phyloP scores from a whole-genome alignment of 805 yeast species.

The Teunomyces atbi region DNA sequence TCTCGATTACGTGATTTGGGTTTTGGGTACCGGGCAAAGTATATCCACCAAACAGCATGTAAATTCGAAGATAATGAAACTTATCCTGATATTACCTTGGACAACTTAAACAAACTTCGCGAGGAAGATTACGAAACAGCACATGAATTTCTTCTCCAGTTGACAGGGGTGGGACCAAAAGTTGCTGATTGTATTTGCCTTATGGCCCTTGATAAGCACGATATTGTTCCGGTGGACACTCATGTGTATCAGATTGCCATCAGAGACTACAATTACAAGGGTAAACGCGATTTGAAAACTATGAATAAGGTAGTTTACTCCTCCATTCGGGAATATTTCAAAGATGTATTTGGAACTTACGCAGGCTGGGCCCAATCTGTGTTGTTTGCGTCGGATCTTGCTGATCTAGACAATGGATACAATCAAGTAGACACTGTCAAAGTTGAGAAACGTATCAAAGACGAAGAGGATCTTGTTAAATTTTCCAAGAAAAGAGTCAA shows the following conservation, averaged over 20 bases:
- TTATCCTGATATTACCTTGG: slow-evolving; percentile 33
- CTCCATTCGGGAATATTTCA: slow-evolving; percentile 58
- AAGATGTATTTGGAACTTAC: slow-evolving; percentile 75
- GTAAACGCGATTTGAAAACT: slow-evolving; percentile 39
- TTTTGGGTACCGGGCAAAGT: slow-evolving; percentile 93
- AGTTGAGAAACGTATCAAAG: neutral
- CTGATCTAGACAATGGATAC: slow-evolving; percentile 67
- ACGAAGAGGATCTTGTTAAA: neutral
- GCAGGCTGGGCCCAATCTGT: slow-evolving; percentile 99
- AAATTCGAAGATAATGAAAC: slow-evolving; percentile 43
- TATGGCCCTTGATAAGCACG: slow-evolving; percentile 85
- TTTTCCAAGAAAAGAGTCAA: neutral
- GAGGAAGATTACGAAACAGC: slow-evolving; percentile 48
- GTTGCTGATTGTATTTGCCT: slow-evolving; percentile 96
- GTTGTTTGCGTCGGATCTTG: slow-evolving; percentile 79
- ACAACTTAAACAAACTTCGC: slow-evolving; percentile 44
- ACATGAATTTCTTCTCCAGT: slow-evolving; percentile 57
- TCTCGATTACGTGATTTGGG: slow-evolving; percentile 47
- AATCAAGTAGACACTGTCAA: slow-evolving; percentile 22
- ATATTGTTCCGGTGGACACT: slow-evolving; percentile 92
- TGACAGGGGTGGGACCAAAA: slow-evolving; percentile 93
- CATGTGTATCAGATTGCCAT: slow-evolving; percentile 90
- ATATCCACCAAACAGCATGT: slow-evolving; percentile 73
- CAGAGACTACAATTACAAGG: slow-evolving; percentile 67
- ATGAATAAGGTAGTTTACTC: slow-evolving; percentile 53